Conservation (phyloP, 129 eudicot species). For the Saussurea involucrata region DNA sequence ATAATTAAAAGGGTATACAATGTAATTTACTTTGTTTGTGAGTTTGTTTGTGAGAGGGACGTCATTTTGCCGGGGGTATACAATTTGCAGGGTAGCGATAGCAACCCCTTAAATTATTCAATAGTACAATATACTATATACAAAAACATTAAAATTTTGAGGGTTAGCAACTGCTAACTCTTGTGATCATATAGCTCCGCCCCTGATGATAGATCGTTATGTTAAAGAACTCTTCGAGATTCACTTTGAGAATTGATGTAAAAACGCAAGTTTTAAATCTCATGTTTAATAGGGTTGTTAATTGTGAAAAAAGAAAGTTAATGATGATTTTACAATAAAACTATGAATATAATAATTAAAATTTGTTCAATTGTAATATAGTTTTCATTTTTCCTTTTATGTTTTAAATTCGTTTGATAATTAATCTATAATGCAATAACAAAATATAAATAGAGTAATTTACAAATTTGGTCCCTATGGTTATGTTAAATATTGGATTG, state of each 20-base stretch:
- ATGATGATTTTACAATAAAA: background rate
- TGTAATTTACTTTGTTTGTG: no score
- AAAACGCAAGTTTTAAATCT: background rate
- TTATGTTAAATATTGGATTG: no score
- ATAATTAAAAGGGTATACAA: no score
- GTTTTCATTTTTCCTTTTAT: background rate
- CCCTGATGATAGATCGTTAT: background rate
- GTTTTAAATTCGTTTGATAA: background rate
- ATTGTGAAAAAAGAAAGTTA: background rate
- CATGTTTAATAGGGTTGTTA: background rate
- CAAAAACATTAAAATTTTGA: no score
- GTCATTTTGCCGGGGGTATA: no score
- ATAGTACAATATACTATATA: no score
- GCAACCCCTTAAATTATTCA: no score
- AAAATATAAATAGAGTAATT: background rate
- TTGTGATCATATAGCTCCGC: no score
- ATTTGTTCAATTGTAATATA: background rate
- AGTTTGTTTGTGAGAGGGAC: no score
- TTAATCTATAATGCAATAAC: background rate
- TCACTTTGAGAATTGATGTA: background rate
- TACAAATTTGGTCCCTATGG: no score
- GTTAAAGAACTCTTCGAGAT: background rate
- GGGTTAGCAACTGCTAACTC: no score
- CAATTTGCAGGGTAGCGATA: no score
- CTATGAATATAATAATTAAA: background rate